These are phyloP conservation scores for Fusarium guadeloupense DNA, from an alignment of 2,329 filamentous ascomycete species.

Conservation along the genomic window DNA sequence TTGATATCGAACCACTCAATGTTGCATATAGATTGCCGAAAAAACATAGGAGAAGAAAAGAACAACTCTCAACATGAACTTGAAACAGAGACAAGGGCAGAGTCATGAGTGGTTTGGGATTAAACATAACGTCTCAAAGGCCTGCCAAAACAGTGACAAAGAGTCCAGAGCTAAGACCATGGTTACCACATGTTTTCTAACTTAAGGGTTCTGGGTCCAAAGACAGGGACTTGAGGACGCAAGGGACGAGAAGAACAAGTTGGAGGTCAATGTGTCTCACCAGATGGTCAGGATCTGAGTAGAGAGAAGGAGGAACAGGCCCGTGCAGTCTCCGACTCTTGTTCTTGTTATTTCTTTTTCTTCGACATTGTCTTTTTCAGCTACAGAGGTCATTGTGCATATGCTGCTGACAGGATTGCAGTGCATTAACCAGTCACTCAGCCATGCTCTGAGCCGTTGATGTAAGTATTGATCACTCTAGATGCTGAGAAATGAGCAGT, in stretches of 20 bases:
- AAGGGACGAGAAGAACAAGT: constrained; percentile 16
- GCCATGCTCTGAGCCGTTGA: neutral
- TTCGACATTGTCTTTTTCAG: neutral
- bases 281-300: neutral
- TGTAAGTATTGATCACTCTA: neutral
- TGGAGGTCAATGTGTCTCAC: constrained; percentile 19
- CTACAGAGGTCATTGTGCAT: constrained; percentile 15
- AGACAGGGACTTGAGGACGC: constrained; percentile 4
- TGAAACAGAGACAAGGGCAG: constrained; percentile 24
- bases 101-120: constrained; percentile 7
- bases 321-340: constrained; percentile 4
- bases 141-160: constrained; percentile 16
- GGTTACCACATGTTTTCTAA: constrained; percentile 8
- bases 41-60: constrained; percentile 3
- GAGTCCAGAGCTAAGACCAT: neutral
- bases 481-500: neutral
- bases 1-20: neutral
- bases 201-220: constrained; percentile 12
- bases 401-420: constrained; percentile 15
- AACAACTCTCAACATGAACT: constrained; percentile 20
- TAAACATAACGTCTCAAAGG: constrained; percentile 24
- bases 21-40: constrained; percentile 1
- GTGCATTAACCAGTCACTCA: constrained; percentile 17
- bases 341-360: constrained; percentile 4
- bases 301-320: neutral